Base-by-base conservation (phyloP, 345 rosid species). In the Anastatica hierochuntica region DNA sequence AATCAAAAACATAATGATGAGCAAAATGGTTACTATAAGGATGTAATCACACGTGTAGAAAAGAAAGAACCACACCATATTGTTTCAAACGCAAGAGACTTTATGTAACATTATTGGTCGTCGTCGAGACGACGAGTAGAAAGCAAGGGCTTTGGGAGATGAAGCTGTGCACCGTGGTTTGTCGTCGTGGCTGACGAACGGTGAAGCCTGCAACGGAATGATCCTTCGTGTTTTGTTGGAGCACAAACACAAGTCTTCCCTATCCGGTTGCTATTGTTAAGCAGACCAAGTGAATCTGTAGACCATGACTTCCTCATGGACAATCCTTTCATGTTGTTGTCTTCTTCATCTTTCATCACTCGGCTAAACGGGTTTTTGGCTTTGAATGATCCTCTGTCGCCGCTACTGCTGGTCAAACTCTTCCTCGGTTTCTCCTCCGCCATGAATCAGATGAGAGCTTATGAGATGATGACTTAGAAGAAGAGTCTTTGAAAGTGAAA, bases 251-350 rank as follows among this genome's bases (percentile, higher is more conserved):
- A 21, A 5, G 6, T 36, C 49, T 56, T 64, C 57, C 69, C 69
- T 8, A 12, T 10, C 34, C 14, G 30, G 43, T 38, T 60, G 62
- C 45, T 60, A 31, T 60, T 60, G 58, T 35, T 17, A 14, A 59
- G 60, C 37, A 29, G 37, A 43, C 60, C 60, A 51, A 66, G 50
- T 8, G 71, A 66, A 14, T 60, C 60, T 3, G 71, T 66, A 15
- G 71, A 66, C 71, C 71, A 67, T 0, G 72, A 67, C 57, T 67
- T 67, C 52, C 46, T 60, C 72, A 67, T 67, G 13, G 56, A 36
- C 46, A 33, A 23, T 13, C 39, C 62, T 47, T 35, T 38, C 42
- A 14, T 58, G 49, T 18, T 54, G 45, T 34, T 53, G 12, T 39
- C 24, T 0, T 46, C 56, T 19, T 60, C 54, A 0, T 30, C 61